Evolutionary conservation across 345 rosid species (phyloP), one percentile per base, ranked within the genome.

Genomic region (Pistacia vera): DNA sequence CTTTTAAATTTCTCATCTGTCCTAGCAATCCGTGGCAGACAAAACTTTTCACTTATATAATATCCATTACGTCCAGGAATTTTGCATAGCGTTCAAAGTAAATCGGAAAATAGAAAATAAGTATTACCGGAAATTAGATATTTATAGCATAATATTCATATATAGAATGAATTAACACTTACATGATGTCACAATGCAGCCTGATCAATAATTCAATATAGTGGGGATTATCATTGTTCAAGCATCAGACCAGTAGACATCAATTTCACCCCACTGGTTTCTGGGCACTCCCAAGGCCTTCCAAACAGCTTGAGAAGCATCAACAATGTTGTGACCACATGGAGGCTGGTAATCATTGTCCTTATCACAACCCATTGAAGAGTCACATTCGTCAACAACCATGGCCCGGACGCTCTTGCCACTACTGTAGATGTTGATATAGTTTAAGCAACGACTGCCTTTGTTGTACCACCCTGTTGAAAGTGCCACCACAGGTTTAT

Each of bases 371-470:
- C 84, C 83, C n/a, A 8, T 56, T 2, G 75, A 75, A 0, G 84
- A 82, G 75, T 82, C 86, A 61, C 84, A 78, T 25, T 78, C 86
- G 22, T 78, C 78, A 20, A 85, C 86, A 57, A 74, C 84, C 86
- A 41, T 79, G 13, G 80, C 83, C 74, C 22, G 25, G 3, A 71
- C 74, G 17, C 62, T 66, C 20, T 41, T 69, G 49, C 83, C 86
- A 11, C 80, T 81, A 11, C 78, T 83, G 2, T 44, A 8, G 16
- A 81, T 55, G 41, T 25, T 71, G 12, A 80, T 81, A n/a, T 76
- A 68, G 20, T 62, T 25, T 11, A 52, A 60, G 63, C 86, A 82
- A 56, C 82, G 70, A 0, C 52, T 70, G 81, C 80, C 1, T 80
- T 75, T 18, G 82, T 54, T 54, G n/a, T 54, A 54, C 57, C 57